phyloP scores from a whole-genome alignment of 257 asterid species.

The Solanum microdontum region DNA sequence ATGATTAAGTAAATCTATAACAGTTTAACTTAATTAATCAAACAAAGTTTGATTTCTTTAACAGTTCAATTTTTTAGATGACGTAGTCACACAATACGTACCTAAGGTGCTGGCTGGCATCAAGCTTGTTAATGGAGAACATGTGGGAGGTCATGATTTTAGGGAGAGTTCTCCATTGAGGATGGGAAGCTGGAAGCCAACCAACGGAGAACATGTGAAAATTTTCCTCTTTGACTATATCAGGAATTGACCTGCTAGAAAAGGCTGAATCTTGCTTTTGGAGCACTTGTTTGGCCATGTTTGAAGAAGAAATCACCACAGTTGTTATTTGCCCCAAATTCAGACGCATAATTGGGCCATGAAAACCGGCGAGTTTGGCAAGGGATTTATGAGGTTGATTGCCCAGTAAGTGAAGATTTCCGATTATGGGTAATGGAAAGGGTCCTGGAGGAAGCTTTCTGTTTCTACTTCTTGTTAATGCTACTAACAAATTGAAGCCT shows the following conservation, averaged over 20 bases:
- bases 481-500: neutral
- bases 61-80: neutral
- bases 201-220: conserved; percentile 51
- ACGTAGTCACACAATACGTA: neutral
- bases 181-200: conserved; percentile 49
- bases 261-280: conserved; percentile 64
- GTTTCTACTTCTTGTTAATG: neutral
- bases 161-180: conserved; percentile 59
- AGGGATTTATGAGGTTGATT: conserved; percentile 61
- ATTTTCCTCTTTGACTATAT: conserved; percentile 44
- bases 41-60: no score
- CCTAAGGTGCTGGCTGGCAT: conserved; percentile 49
- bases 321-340: conserved; percentile 49
- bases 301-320: conserved; percentile 49
- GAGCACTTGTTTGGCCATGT: conserved; percentile 50
- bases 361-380: conserved; percentile 31
- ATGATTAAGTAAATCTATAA: no score
- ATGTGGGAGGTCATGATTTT: conserved; percentile 48
- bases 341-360: conserved; percentile 66
- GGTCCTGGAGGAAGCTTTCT: conserved; percentile 26
- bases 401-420: conserved; percentile 63
- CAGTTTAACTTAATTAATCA: neutral
- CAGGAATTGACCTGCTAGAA: conserved; percentile 42
- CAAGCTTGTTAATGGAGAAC: conserved; percentile 53
- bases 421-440: conserved; percentile 57